Base-by-base conservation (phyloP, 495 filamentous ascomycete species). In the Monascus purpureus region DNA sequence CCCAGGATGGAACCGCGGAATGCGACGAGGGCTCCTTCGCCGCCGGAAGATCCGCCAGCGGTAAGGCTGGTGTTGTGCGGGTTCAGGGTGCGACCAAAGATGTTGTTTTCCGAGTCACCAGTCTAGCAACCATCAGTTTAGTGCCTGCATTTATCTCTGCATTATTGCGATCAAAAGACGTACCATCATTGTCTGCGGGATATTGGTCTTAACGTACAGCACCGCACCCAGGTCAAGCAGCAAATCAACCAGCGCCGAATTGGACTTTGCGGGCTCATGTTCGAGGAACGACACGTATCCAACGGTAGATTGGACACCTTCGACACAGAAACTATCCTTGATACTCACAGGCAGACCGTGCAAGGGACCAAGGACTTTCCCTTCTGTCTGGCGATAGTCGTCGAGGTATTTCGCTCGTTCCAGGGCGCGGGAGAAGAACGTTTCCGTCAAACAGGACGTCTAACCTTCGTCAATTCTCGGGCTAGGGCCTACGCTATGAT, bases 301-400 rank as follows among this genome's bases (percentile, higher is more conserved):
- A 2, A 58, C 33, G 1, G 46, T 45, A 0, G 49, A 36, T 2
- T 40, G 40, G 6, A 69, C 44, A 0, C 61, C 72, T 29, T 61
- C 50, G 32, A 82, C 57, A 13, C 57, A 59, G 25, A 75, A 57
- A 14, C 67, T 65, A 36, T 81, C 77, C 49, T 82, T 82, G 22
- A 79, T 52, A 35, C 63, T 72, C 19, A 79, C 69, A 0, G 74
- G 74, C 2, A 80, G 41, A 17, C 75, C 75, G 36, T 80, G 74
- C 0, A 80, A 52, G 0, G 73, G 72, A 0, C 75, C 75, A 13
- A 71, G 43, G 2, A 61, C 51, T 20, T 57, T 63, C 0, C 49
- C 44, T 1, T 45, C 44, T 7, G 40, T 39, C 3, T 18, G 32
- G 1, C 59, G 30, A 25, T 57, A 42, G 0, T 43, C 42, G 34